phyloP scores from a whole-genome alignment of 2,329 filamentous ascomycete genomes.

The Dactylellina haptotyla region DNA sequence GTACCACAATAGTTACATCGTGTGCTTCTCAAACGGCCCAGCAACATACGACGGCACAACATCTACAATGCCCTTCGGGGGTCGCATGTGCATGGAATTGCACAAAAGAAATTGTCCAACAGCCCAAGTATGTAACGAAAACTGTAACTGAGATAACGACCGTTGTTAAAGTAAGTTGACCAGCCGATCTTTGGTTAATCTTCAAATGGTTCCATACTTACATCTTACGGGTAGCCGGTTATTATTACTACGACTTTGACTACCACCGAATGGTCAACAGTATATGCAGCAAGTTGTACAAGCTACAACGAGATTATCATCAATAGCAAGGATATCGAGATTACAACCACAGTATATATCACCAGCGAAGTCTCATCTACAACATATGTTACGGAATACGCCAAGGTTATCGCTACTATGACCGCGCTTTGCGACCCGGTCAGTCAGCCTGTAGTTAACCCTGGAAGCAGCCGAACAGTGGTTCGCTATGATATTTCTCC shows the following conservation, averaged over 20 bases:
- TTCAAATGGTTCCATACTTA: slow-evolving; percentile 5
- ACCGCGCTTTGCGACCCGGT: slow-evolving; percentile 12
- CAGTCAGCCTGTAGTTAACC: slow-evolving; percentile 3
- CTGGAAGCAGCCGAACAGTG: slow-evolving; percentile 8
- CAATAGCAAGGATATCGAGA: slow-evolving; percentile 15
- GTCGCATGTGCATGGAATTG: slow-evolving; percentile 7
- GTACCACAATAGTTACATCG: not conserved
- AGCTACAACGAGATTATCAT: slow-evolving; percentile 15
- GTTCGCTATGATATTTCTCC: slow-evolving; percentile 18
- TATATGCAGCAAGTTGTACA: slow-evolving; percentile 13
- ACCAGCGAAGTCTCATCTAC: slow-evolving; percentile 16
- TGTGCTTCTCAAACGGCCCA: slow-evolving; percentile 1
- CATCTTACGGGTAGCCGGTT: not conserved
- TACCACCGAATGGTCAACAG: slow-evolving; percentile 14
- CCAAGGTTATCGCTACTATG: slow-evolving; percentile 14
- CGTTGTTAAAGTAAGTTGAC: slow-evolving; percentile 9
- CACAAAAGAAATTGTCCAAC: slow-evolving; percentile 9
- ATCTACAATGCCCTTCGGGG: slow-evolving; percentile 4
- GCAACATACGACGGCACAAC: not conserved
- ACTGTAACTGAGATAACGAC: slow-evolving; percentile 5
- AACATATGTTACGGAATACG: slow-evolving; percentile 18
- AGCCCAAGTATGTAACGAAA: slow-evolving; percentile 7
- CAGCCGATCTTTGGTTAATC: slow-evolving; percentile 1
- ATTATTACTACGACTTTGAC: slow-evolving; percentile 16
- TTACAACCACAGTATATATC: slow-evolving; percentile 18